Evolutionary conservation across 306 rosid species (phyloP), one percentile per base, ranked within the genome.

Genomic region (Inga oerstediana): DNA sequence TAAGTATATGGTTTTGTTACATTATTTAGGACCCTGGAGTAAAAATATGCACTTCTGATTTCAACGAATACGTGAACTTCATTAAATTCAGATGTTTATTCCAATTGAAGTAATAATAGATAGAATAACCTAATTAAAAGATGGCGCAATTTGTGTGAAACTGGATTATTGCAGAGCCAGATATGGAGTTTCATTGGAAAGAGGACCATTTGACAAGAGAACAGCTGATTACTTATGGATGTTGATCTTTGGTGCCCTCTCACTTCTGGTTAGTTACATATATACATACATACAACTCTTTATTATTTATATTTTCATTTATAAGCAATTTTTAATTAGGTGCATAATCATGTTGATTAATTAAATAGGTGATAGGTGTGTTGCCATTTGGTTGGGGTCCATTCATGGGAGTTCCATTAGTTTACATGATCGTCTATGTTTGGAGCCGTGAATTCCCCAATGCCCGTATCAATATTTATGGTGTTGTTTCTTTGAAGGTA

Each of bases 381-480:
- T 77, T 93, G 79, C 97, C 94, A 76, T 79, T 51, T 41, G 79
- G 82, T 0, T 4, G 76, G 78, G 15, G 45, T 41, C 84, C 80
- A 39, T 89, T 87, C 83, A 34, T 92, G 94, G 98, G 94, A 79
- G 1, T 39, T 82, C 91, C 94, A 3, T 16, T 93, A 81, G 94
- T 92, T 83, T 92, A 84, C 87, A 90, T 90, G 97, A 89, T 92
- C 41, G 83, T 72, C 79, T 93, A 93, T 77, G 76, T 93, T 41
- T 93, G 98, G 97, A 84, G 92, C 85, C 94, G 94, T 2, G 98
- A 92, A 86, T 88, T 90, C 82, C 97, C 97, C 32, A 80, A 91
- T 75, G 92, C 90, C 3, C 78, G 74, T 24, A 89, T 93, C 83
- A 87, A n/a, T 80, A 80, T 92, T 10, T 92, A 92, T 14, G 98